Base-by-base conservation (phyloP, 2,329 filamentous ascomycete genomes). In the Didymella pomorum region DNA sequence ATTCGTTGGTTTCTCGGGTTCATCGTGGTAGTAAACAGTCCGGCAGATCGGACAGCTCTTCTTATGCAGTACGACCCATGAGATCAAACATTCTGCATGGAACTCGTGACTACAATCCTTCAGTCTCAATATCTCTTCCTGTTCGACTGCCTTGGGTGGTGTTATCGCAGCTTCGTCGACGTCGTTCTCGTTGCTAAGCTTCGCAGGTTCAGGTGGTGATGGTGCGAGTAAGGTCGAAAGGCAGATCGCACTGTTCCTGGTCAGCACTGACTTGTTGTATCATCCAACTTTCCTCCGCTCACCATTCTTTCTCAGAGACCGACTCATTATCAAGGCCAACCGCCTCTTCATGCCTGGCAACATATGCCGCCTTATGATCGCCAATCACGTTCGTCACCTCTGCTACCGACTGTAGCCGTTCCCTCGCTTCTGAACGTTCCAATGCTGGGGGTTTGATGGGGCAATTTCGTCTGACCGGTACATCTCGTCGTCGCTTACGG, bases 41-140 rank as follows among this genome's bases (percentile, higher is more conserved):
- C 71, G 66, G 51, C 71, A 75, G 3, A 74, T 69, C 1, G 72
- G 72, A 56, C 71, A 75, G 21, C 63, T 72, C 20, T 61, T 71
- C 29, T 72, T 73, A n/a, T 67, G 66, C 5, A 72, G 43, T 4
- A 71, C 59, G 8, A 68, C 70, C 71, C 71, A 75, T 0, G 70
- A 73, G 8, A 70, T 60, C 37, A 75, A 60, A 50, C 72, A 75
- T 45, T 71, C 67, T 18, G 67, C 61, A 50, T 75, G 72, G 58
- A 73, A 75, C 48, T 73, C 68, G 42, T 75, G 71, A 8, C 60
- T 49, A 44, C 72, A 74, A 12, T 63, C 55, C 20, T 62, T 63
- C 6, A 75, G 57, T 25, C 60, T 66, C n/a, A 74, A 58, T 8
- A 73, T 72, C 16, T 66, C 56, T 47, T 72, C 67, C 37, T 58